phyloP scores from a whole-genome alignment of 805 yeast genomes.

The Saturnispora gosingensis region DNA sequence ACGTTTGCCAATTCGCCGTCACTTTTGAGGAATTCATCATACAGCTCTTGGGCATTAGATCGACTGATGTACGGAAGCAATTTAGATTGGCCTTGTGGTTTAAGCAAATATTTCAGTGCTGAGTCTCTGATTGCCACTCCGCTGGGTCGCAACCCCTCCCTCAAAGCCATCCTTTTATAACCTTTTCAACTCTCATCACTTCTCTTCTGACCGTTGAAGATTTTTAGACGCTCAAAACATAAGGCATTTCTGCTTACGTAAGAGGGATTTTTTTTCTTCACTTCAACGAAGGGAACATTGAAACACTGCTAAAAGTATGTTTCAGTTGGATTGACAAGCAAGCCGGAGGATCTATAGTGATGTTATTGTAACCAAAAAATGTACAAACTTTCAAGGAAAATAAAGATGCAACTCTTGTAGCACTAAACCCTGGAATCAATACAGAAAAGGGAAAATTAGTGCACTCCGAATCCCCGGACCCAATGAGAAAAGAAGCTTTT shows the following conservation, averaged over 20 bases:
- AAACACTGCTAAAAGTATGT: neutral
- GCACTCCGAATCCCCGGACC: constrained; percentile 4
- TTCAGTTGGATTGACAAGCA: neutral
- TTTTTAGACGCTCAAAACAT: neutral
- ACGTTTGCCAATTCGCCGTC: neutral
- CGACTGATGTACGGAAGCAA: neutral
- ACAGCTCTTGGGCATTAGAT: neutral
- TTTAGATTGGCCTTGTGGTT: neutral
- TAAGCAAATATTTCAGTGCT: neutral
- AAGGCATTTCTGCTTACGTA: neutral
- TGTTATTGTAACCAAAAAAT: neutral
- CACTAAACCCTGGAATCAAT: neutral
- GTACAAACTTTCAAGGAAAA: neutral
- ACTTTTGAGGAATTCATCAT: neutral
- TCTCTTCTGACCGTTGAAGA: neutral
- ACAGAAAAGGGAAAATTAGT: too few species aligned
- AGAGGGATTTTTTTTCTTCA: neutral
- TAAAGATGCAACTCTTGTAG: neutral
- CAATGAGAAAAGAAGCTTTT: constrained; percentile 5
- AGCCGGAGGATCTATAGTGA: neutral
- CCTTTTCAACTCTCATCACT: neutral
- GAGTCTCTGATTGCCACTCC: neutral
- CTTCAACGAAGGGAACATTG: neutral
- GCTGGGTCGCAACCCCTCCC: neutral
- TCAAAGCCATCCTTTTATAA: neutral